phyloP scores from a whole-genome alignment of 192 early-diverging fungal species.

The Podila minutissima region DNA sequence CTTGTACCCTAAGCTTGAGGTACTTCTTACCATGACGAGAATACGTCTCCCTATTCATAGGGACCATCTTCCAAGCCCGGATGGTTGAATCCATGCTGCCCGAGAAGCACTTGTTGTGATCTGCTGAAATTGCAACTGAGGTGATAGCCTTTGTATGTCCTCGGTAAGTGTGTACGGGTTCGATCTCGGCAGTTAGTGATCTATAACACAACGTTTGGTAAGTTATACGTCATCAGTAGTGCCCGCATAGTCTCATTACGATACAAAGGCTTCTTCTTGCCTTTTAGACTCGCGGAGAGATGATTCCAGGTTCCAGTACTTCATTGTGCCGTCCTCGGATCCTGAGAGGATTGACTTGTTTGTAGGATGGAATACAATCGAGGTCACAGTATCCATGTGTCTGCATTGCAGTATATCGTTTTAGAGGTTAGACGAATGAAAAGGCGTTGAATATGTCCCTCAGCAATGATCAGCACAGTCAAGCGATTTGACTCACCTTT shows the following conservation, averaged over 20 bases:
- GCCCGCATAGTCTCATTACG: too few species aligned
- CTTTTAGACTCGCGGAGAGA: constrained; percentile 43
- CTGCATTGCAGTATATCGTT: not conserved
- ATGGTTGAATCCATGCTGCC: constrained; percentile 82
- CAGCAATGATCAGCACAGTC: too few species aligned
- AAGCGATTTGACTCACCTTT: constrained; percentile 11
- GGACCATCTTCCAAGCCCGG: constrained; percentile 73
- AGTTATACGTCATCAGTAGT: too few species aligned
- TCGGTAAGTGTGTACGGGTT: constrained; percentile 77
- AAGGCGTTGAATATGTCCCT: not conserved
- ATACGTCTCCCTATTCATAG: constrained; percentile 62
- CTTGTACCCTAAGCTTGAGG: not conserved
- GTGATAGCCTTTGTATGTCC: constrained; percentile 82
- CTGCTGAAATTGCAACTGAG: constrained; percentile 67
- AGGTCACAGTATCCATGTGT: constrained; percentile 43
- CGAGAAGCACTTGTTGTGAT: constrained; percentile 72
- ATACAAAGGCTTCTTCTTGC: not conserved
- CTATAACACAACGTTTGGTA: constrained; percentile 1
- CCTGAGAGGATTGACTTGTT: constrained; percentile 71
- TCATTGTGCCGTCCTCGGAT: constrained; percentile 88
- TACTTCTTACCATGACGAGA: constrained; percentile 55
- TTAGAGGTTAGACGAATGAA: too few species aligned
- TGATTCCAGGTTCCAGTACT: constrained; percentile 77
- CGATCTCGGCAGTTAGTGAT: constrained; percentile 59
- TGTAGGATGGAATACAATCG: constrained; percentile 51